Percentiles rank a stretch among this genome's conserved stretches.
phyloP scores from a whole-genome alignment of 495 filamentous ascomycete species.

The Tuber umbilicatum region DNA sequence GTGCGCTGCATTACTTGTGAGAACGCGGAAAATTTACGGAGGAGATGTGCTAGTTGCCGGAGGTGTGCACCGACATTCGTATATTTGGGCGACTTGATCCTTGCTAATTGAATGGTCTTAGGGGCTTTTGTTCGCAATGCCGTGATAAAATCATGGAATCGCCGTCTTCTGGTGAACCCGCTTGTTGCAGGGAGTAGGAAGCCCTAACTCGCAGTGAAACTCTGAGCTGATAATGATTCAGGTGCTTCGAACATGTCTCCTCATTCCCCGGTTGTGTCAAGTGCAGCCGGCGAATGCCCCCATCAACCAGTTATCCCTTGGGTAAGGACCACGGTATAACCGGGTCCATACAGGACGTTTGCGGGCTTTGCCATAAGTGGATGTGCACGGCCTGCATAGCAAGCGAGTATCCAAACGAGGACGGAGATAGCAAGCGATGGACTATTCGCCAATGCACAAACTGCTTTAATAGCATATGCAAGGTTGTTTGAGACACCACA shows the following conservation, averaged over 20 bases:
- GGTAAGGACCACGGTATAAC: background rate
- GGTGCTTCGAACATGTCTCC: background rate
- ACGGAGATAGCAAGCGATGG: background rate
- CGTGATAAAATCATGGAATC: background rate
- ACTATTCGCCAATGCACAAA: slow-evolving; percentile 1
- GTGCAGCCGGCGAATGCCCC: background rate
- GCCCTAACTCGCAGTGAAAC: background rate
- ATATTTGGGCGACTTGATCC: background rate
- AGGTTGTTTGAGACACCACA: background rate
- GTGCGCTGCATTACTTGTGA: background rate
- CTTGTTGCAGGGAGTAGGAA: background rate
- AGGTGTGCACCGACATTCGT: background rate
- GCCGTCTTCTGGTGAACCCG: background rate
- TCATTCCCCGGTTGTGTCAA: background rate
- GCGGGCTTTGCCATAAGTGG: background rate
- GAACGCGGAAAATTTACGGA: background rate
- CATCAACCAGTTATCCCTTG: background rate
- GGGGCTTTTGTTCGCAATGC: background rate
- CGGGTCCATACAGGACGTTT: background rate
- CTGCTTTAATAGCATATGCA: background rate
- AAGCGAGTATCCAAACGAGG: background rate
- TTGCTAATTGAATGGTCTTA: background rate
- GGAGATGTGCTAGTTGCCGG: background rate
- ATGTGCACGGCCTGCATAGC: background rate
- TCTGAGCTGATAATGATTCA: background rate